These are phyloP conservation scores for Trichoderma sp. DNA, from an alignment of 2,329 filamentous ascomycete genomes.

Conservation along the genomic window DNA sequence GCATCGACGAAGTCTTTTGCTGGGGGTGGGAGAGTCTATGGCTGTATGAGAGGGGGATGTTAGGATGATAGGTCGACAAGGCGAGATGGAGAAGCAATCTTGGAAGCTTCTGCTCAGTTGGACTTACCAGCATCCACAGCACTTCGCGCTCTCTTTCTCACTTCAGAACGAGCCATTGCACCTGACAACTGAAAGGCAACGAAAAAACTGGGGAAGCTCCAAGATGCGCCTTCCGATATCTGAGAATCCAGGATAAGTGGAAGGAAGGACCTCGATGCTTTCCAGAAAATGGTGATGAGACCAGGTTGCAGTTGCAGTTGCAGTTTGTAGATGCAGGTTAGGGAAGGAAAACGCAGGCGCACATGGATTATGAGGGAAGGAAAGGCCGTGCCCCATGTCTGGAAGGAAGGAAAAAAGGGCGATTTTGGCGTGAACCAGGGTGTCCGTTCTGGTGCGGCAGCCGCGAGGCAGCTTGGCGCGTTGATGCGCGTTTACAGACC, in stretches of 20 bases:
- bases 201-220: slow-evolving; percentile 11
- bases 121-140: slow-evolving; percentile 39
- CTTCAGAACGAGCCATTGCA: slow-evolving; percentile 38
- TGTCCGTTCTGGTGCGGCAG: not conserved
- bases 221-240: slow-evolving; percentile 32
- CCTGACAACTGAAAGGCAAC: not conserved
- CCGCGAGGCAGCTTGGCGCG: slow-evolving; percentile 16
- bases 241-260: not conserved
- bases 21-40: slow-evolving; percentile 39
- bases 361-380: slow-evolving; percentile 24
- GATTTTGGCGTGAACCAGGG: slow-evolving; percentile 25
- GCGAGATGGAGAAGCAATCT: too few species aligned
- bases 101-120: slow-evolving; percentile 3
- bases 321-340: slow-evolving; percentile 14
- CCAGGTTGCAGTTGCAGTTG: slow-evolving; percentile 1
- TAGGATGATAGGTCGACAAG: slow-evolving; percentile 4
- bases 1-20: slow-evolving; percentile 51
- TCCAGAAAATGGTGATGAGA: not conserved
- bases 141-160: slow-evolving; percentile 43
- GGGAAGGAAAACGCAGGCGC: slow-evolving; percentile 11
- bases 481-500: slow-evolving; percentile 29
- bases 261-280: not conserved
- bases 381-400: slow-evolving; percentile 12
- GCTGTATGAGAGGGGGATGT: slow-evolving; percentile 29
- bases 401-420: slow-evolving; percentile 6